These are phyloP conservation scores for Fraxinus latifolia DNA, from an alignment of 305 asterid species.

Conservation along the genomic window DNA sequence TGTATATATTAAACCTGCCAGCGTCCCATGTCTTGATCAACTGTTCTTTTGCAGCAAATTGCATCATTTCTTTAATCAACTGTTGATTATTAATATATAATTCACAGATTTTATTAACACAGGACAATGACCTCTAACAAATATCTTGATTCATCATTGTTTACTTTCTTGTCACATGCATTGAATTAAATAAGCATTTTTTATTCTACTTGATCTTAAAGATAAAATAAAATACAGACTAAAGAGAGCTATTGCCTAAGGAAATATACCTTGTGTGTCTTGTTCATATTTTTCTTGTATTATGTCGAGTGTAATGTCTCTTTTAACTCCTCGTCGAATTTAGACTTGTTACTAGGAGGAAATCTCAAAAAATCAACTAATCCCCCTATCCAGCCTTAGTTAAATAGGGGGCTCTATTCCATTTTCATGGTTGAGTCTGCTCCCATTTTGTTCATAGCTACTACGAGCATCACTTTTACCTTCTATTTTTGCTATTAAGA, in stretches of 20 bases:
- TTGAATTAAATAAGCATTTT: background rate
- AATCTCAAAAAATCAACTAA: background rate
- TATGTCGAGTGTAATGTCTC: background rate
- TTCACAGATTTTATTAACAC: slow-evolving; percentile 22
- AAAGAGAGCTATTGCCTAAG: background rate
- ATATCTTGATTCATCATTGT: slow-evolving; percentile 15
- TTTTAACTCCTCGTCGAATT: background rate
- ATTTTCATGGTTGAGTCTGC: background rate
- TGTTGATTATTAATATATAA: background rate
- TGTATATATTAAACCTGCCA: background rate
- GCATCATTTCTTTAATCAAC: background rate
- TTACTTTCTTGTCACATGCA: background rate
- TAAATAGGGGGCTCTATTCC: background rate
- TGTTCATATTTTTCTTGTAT: background rate
- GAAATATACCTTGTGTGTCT: background rate
- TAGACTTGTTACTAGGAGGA: background rate
- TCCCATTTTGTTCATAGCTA: no score
- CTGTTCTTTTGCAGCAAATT: background rate
- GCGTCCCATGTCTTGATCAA: background rate
- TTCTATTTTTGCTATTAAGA: background rate
- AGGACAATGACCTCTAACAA: slow-evolving; percentile 24
- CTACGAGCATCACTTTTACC: no score
- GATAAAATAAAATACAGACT: background rate
- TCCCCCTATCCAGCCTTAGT: background rate
- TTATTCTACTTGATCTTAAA: background rate